Evolutionary conservation across 1,284 basidiomycete genomes (phyloP).

Genomic region (Wolfiporia cocos): DNA sequence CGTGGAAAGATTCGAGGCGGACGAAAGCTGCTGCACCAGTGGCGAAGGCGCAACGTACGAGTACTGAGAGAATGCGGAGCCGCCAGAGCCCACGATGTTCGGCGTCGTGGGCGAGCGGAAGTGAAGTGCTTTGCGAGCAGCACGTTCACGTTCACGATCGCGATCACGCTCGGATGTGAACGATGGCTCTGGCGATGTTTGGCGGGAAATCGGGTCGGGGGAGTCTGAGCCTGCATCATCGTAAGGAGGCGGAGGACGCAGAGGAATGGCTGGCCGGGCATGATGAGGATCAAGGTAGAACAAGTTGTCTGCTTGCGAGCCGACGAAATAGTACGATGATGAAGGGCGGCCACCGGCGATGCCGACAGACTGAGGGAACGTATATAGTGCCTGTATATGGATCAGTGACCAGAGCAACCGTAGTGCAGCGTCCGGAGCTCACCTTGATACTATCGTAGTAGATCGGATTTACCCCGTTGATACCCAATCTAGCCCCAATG

Average conservation of each 20-base stretch:
- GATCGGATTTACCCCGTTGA: slow-evolving; percentile 92
- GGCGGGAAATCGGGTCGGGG: slow-evolving; percentile 14
- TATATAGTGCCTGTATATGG: slow-evolving; percentile 74
- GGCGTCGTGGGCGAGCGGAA: slow-evolving; percentile 44
- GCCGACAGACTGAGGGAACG: slow-evolving; percentile 92
- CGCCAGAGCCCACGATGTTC: slow-evolving; percentile 44
- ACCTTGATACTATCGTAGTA: slow-evolving; percentile 96
- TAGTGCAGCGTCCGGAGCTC: too few species aligned
- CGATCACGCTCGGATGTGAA: too few species aligned
- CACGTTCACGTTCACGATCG: slow-evolving; percentile 19
- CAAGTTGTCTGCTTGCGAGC: slow-evolving; percentile 81
- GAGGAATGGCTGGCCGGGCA: slow-evolving; percentile 74
- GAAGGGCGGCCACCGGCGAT: slow-evolving; percentile 94
- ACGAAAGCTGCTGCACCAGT: slow-evolving; percentile 51
- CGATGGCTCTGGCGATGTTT: slow-evolving; percentile 21
- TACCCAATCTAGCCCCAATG: slow-evolving; percentile 81
- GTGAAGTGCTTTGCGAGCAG: slow-evolving; percentile 27
- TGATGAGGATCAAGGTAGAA: slow-evolving; percentile 98
- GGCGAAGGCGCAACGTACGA: slow-evolving; percentile 47
- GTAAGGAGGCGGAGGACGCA: slow-evolving; percentile 46
- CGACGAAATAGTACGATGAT: slow-evolving; percentile 97
- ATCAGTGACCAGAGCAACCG: slow-evolving; percentile 16
- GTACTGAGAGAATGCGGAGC: slow-evolving; percentile 52
- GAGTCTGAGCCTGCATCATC: too few species aligned
- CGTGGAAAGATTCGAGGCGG: slow-evolving; percentile 23